Percentiles rank a stretch among this genome's conserved stretches.
Conservation (phyloP, 2,329 filamentous ascomycete genomes). For the Sordariomycetes sp. region DNA sequence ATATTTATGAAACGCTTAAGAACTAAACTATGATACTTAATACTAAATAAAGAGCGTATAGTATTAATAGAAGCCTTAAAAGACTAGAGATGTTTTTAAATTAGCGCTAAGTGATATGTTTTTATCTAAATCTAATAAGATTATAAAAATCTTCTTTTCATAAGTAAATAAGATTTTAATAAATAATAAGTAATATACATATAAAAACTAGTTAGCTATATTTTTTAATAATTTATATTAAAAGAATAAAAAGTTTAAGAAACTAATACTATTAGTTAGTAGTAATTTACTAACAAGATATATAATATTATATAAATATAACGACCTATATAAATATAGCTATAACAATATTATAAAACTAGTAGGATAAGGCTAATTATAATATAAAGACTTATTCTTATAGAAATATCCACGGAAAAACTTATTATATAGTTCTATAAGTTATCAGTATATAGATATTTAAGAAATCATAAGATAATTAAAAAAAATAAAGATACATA, state of each 20-base stretch:
- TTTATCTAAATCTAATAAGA: not conserved
- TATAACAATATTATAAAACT: too few species aligned
- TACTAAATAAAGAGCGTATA: constrained; percentile 10
- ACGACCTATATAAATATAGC: not conserved
- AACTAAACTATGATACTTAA: constrained; percentile 8
- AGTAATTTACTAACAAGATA: not conserved
- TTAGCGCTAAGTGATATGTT: not conserved
- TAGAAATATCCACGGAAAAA: not conserved
- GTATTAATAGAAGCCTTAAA: constrained; percentile 7
- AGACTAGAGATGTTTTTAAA: not conserved
- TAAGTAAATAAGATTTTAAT: not conserved
- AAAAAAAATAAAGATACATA: too few species aligned
- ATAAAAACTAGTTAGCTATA: not conserved
- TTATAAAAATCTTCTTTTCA: not conserved
- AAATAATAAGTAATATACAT: not conserved
- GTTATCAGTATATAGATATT: too few species aligned
- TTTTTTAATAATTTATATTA: not conserved
- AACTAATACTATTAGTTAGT: not conserved
- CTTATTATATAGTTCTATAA: too few species aligned
- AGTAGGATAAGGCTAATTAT: not conserved
- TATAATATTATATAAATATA: not conserved
- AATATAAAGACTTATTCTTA: not conserved
- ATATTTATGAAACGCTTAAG: constrained; percentile 3
- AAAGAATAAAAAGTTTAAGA: too few species aligned
- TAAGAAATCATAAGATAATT: too few species aligned